Evolutionary conservation across 768 basidiomycete species (phyloP), one percentile per base, ranked within the genome.

Genomic region (Tubosaeta sp.): DNA sequence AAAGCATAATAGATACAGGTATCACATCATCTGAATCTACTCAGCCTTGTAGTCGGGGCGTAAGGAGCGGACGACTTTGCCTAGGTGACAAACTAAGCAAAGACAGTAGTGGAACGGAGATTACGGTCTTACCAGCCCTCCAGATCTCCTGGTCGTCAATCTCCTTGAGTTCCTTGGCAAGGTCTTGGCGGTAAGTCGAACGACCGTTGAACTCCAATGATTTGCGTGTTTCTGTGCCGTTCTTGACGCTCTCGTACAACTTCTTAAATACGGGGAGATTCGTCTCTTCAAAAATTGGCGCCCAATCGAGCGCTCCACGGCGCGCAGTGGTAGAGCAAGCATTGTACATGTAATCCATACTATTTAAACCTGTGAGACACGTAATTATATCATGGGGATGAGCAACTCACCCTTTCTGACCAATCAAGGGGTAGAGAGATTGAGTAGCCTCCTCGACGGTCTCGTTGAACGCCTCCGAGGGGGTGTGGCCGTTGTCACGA

Each of bases 391-490:
- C 18, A 16, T 5, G 24, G 1, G 22, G 18, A 31, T 14, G 6
- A 30, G 48, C 7, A 66, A 42, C 83, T 49, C 69, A 90, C 87
- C 93, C 94, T 69, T 96, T 88, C 65, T 87, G 81, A 59, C 95
- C 96, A 64, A 99, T 93, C 71, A 99, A 73, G 53, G 96, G 96
- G 79, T 91, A 97, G 57, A 99, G 84, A 34, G 93, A 95, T 69
- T 99, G 94, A 38, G 95, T 98, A n/a, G 96, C 96, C 76, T 98
- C 96, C 74, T 98, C 96, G 55, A 98, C 96, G 53, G 96, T 98
- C 79, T 99, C 96, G 73, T 99, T 98, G 84, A 99, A 98, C 44
- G 94, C 94, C 70, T 99, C 96, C 38, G 95, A 98, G 48, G 96
- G 96, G 4, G 84, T 76, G 81, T 99, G 96, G 49, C 94, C 94